Base-by-base conservation (phyloP, 345 rosid genomes). In the Gossypium arboreum region DNA sequence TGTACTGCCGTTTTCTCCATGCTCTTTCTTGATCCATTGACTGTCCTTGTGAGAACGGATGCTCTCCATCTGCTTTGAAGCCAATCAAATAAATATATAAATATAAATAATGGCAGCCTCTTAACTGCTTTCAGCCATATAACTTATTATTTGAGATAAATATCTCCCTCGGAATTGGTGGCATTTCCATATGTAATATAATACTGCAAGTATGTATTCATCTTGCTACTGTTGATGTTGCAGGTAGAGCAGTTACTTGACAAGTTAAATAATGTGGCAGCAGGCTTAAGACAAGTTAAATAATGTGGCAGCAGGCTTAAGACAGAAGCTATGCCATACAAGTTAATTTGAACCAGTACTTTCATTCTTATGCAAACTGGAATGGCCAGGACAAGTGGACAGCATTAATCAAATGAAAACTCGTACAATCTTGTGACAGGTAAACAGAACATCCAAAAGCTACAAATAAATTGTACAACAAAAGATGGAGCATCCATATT, bases 61-160 rank as follows among this genome's bases (percentile, higher is more conserved):
- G 83, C 17, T 72, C 84, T 68, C 78, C 85, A 77, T 84, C 89
- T 89, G 89, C 65, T 81, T 77, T 75, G 59, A 65, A 76, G 64
- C 72, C 85, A 22, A 57, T 9, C 54, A 44, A 63, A 64, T 44
- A 62, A 27, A 68, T 51, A 47, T 22, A 58, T 56, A 56, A 18
- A 55, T 9, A 60, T 25, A 60, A 70, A 24, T 71, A 2, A 68
- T 59, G 52, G 77, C 67, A 72, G 10, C 9, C 51, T 18, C 25
- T 18, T 29, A 29, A 60, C 55, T 20, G 54, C 43, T 67, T 67
- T 45, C 11, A 22, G 39, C 54, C 55, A 22, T 22, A n/a, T n/a
- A 55, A 54, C 52, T 1, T 48, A 48, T 48, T 48, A 48, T 11
- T 48, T 48, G 17, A 48, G 52, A 48, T 48, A 48, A 48, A 48